A percentile compares a stretch with the other conserved stretches of the same genome.
Evolutionary conservation across 768 basidiomycete genomes (phyloP).

Genomic region (Suillus clintonianus): DNA sequence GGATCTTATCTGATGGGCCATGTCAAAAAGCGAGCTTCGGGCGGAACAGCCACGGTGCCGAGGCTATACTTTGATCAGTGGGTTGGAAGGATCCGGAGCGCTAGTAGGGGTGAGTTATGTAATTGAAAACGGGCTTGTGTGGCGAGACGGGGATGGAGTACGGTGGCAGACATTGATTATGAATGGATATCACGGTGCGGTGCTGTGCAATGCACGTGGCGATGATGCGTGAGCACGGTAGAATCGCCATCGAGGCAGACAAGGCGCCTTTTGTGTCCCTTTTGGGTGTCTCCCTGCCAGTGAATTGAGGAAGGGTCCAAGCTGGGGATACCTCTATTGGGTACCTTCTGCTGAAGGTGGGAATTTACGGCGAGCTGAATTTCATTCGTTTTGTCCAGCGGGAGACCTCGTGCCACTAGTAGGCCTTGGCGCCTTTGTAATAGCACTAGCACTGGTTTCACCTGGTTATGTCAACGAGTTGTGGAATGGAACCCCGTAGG

Average conservation of each 20-base stretch:
- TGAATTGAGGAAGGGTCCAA: too few species aligned
- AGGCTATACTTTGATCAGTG: too few species aligned
- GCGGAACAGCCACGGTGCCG: too few species aligned
- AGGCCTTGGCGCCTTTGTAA: too few species aligned
- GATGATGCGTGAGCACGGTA: not conserved
- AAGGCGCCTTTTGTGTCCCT: not conserved
- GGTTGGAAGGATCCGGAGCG: too few species aligned
- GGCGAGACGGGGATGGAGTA: too few species aligned
- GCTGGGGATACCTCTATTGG: not conserved
- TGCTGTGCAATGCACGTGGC: not conserved
- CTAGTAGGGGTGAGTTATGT: too few species aligned
- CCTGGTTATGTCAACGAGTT: too few species aligned
- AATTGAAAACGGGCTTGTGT: too few species aligned
- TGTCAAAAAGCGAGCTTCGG: not conserved
- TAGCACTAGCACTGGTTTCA: not conserved
- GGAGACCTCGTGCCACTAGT: not conserved
- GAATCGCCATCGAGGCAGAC: not conserved
- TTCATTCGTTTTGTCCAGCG: not conserved
- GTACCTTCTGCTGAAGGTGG: not conserved
- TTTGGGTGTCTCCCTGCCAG: too few species aligned
- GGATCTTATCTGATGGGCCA: not conserved
- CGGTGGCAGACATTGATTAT: not conserved
- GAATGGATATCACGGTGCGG: not conserved
- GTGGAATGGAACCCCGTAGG: too few species aligned
- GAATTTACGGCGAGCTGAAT: too few species aligned